A percentile compares a stretch with the other conserved stretches of the same genome.
phyloP scores from a whole-genome alignment of 1,284 basidiomycete species.

The Puccinia novopanici region DNA sequence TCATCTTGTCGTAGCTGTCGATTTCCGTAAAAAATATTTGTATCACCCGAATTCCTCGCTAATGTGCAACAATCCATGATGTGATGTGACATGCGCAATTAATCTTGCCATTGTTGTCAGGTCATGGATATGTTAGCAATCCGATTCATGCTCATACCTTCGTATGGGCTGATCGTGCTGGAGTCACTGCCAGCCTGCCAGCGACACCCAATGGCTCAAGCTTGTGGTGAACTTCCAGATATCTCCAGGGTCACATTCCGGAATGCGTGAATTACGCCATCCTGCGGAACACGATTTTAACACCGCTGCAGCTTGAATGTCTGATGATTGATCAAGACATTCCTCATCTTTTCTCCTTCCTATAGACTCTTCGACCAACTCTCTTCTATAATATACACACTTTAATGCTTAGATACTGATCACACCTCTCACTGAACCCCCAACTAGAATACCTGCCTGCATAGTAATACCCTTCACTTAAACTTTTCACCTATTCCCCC shows the following conservation, averaged over 20 bases:
- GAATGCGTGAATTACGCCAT: background rate
- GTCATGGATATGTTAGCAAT: too few relatives aligned
- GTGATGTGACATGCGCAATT: background rate
- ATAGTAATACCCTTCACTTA: background rate
- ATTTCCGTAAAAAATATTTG: background rate
- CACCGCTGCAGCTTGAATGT: slow-evolving; percentile 5
- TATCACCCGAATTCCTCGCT: background rate
- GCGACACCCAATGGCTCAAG: background rate
- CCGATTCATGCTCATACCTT: background rate
- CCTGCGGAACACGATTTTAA: slow-evolving; percentile 18
- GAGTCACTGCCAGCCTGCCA: too few relatives aligned
- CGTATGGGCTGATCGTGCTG: background rate
- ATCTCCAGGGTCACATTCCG: slow-evolving; percentile 17
- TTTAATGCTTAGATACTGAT: background rate
- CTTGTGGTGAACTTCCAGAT: slow-evolving; percentile 19
- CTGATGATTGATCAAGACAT: background rate
- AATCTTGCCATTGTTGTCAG: slow-evolving; percentile 17
- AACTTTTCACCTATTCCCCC: background rate
- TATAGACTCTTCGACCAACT: background rate
- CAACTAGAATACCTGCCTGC: background rate
- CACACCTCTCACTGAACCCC: background rate
- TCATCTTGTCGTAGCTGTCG: too few relatives aligned
- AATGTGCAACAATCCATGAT: background rate
- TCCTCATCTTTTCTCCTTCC: too few relatives aligned
- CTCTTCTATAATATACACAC: background rate